Evolutionary conservation across 2,329 filamentous ascomycete genomes (phyloP).

Genomic region (Penicillium decumbens): DNA sequence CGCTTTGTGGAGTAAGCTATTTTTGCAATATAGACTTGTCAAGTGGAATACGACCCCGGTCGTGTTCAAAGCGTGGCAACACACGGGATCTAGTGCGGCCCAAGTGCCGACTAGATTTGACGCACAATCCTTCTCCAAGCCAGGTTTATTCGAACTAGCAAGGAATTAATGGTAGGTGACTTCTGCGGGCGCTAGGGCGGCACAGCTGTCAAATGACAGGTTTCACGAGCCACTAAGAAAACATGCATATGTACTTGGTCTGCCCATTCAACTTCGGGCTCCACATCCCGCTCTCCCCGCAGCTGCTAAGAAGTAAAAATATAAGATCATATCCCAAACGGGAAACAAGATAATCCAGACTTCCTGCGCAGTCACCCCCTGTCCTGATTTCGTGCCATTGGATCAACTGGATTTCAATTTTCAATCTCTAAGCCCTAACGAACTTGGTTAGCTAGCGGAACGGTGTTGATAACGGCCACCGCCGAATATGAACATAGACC

Average conservation of each 20-base stretch:
- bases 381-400: background rate
- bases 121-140: background rate
- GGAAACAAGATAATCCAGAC: background rate
- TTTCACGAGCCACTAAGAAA: background rate
- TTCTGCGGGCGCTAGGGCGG: conserved; percentile 2
- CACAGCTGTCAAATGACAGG: conserved; percentile 4
- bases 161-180: background rate
- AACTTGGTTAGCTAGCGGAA: background rate
- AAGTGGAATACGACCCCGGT: background rate
- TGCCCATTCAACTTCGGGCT: conserved; percentile 7
- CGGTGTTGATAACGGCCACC: background rate
- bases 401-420: background rate
- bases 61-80: too few relatives aligned
- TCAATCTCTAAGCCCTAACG: background rate
- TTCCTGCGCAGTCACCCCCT: background rate
- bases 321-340: background rate
- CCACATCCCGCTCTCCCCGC: conserved; percentile 12
- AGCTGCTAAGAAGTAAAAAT: background rate
- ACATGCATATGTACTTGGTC: background rate
- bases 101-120: background rate
- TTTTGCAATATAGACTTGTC: background rate
- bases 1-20: background rate
- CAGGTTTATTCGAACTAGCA: background rate
- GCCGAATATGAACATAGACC: background rate
- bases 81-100: background rate